Percentiles rank a stretch among this genome's conserved stretches.
These are phyloP conservation scores for Daldinia caldariorum DNA, from an alignment of 495 filamentous ascomycete species.

Conservation along the genomic window DNA sequence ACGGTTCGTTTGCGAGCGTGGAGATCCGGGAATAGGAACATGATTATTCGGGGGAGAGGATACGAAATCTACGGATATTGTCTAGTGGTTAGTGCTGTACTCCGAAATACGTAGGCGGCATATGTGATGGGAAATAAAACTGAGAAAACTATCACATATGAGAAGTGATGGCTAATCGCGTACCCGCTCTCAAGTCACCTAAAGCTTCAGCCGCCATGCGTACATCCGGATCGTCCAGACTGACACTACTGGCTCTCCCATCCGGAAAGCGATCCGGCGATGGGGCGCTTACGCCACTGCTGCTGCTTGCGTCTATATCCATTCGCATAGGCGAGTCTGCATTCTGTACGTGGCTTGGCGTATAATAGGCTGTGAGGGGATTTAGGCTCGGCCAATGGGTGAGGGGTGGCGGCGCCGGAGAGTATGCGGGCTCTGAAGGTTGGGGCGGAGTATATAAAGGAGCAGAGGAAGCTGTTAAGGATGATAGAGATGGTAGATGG, in stretches of 20 bases:
- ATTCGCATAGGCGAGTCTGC: constrained; percentile 49
- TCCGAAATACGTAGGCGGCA: constrained; percentile 44
- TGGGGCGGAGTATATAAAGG: constrained; percentile 39
- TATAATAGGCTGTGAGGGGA: constrained; percentile 64
- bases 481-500: constrained; percentile 56
- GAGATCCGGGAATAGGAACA: constrained; percentile 49
- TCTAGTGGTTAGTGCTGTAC: constrained; percentile 43
- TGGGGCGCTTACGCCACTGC: constrained; percentile 51
- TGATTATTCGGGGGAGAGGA: constrained; percentile 63
- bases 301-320: constrained; percentile 50
- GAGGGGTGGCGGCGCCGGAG: constrained; percentile 42
- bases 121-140: constrained; percentile 6
- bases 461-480: constrained; percentile 50
- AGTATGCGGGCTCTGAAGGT: constrained; percentile 44
- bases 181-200: constrained; percentile 84
- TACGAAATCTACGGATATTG: constrained; percentile 59
- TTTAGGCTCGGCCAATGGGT: constrained; percentile 64
- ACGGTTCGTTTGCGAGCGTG: constrained; percentile 37
- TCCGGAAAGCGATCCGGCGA: constrained; percentile 55
- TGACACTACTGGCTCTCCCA: constrained; percentile 63
- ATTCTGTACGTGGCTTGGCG: constrained; percentile 52
- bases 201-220: constrained; percentile 85
- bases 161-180: constrained; percentile 42
- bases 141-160: constrained; percentile 32
- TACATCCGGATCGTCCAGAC: constrained; percentile 85